These are phyloP conservation scores for Plasmodium cynomolgi DNA, from an alignment of 169 alveolate species.

Conservation along the genomic window DNA sequence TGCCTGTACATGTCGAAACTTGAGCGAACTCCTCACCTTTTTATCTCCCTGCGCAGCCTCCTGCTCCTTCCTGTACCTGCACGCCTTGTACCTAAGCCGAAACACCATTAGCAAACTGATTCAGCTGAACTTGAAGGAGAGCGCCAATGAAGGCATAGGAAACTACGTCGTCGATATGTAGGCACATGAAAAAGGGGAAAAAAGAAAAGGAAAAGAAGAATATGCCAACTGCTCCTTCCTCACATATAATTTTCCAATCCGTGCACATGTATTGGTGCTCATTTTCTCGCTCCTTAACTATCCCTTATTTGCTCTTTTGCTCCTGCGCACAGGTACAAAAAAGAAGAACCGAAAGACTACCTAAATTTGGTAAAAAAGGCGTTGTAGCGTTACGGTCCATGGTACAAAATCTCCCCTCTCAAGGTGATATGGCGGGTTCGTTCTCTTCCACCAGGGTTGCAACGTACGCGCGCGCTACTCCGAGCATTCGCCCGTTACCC, in stretches of 20 bases:
- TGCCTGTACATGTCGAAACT: background rate
- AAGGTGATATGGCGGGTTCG: background rate
- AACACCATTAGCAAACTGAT: slow-evolving; percentile 35
- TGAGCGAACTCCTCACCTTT: background rate
- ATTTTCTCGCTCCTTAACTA: background rate
- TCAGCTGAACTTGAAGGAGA: background rate
- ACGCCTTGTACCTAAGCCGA: slow-evolving; percentile 49
- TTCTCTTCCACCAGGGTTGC: background rate
- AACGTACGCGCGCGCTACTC: background rate
- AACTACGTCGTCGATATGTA: slow-evolving; percentile 27
- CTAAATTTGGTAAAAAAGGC: slow-evolving; percentile 3
- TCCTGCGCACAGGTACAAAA: slow-evolving; percentile 25
- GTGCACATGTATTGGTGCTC: background rate
- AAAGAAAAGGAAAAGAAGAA: background rate
- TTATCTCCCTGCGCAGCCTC: slow-evolving; percentile 8
- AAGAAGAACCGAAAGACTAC: slow-evolving; percentile 26
- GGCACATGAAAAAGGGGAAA: background rate
- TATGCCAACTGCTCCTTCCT: background rate
- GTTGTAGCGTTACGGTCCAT: background rate
- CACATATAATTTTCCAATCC: background rate
- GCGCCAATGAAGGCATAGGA: slow-evolving; percentile 9
- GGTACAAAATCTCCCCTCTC: background rate
- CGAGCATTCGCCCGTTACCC: background rate
- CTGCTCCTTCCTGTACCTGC: slow-evolving; percentile 35
- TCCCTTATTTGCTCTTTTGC: background rate